A percentile compares a stretch with the other conserved stretches of the same genome.
These are phyloP conservation scores for Aspergillus incahuasiensis DNA, from an alignment of 495 filamentous ascomycete species.

Conservation along the genomic window DNA sequence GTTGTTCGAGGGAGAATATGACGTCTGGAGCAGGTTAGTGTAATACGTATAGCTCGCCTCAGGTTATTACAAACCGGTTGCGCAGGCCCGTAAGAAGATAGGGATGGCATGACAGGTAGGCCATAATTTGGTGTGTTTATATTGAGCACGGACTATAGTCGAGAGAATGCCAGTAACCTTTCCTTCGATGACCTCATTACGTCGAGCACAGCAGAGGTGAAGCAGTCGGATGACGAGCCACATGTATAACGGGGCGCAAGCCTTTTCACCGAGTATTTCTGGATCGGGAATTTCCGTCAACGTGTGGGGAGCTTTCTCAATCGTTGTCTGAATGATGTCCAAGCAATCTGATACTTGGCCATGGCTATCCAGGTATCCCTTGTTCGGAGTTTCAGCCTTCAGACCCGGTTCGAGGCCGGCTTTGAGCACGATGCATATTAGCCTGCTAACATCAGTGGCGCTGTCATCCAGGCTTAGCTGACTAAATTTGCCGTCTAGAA, in stretches of 20 bases:
- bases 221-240: slow-evolving; percentile 59
- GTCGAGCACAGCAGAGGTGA: slow-evolving; percentile 25
- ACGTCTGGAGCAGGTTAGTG: slow-evolving; percentile 32
- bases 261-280: slow-evolving; percentile 40
- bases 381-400: slow-evolving; percentile 51
- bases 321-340: slow-evolving; percentile 64
- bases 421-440: slow-evolving; percentile 77
- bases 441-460: slow-evolving; percentile 69
- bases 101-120: slow-evolving; percentile 26
- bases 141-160: slow-evolving; percentile 31
- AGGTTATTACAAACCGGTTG: slow-evolving; percentile 29
- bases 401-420: slow-evolving; percentile 66
- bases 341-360: slow-evolving; percentile 61
- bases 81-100: slow-evolving; percentile 33
- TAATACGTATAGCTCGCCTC: background rate
- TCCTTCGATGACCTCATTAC: slow-evolving; percentile 22
- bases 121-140: slow-evolving; percentile 30
- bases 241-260: slow-evolving; percentile 64
- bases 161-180: slow-evolving; percentile 29
- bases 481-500: slow-evolving; percentile 45
- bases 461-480: slow-evolving; percentile 53
- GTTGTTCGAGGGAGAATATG: slow-evolving; percentile 29
- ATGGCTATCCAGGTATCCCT: slow-evolving; percentile 52
- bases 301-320: slow-evolving; percentile 69
- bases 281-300: slow-evolving; percentile 49